Percentiles rank a stretch among this genome's conserved stretches.
phyloP scores from a whole-genome alignment of 108 stramenopile genomes.

The Conticribra guillardii region DNA sequence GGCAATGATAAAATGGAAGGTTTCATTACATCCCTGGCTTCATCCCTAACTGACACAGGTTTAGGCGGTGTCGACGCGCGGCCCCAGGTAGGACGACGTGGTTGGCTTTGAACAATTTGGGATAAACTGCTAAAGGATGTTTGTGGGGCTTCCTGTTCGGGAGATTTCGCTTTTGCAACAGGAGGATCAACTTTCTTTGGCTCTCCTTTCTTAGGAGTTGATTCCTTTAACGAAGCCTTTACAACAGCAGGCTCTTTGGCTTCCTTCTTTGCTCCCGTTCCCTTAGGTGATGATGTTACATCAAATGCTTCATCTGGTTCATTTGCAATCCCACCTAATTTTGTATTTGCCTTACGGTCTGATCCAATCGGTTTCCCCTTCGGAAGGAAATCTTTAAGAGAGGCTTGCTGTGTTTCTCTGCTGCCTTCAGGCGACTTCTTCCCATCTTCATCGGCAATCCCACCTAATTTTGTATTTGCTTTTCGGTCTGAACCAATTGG shows the following conservation, averaged over 20 bases:
- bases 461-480: background rate
- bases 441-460: background rate
- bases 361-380: slow-evolving; percentile 10
- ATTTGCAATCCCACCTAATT: slow-evolving; percentile 30
- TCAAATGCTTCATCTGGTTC: background rate
- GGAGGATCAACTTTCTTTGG: too few relatives aligned
- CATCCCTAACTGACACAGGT: background rate
- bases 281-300: background rate
- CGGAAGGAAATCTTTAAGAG: slow-evolving; percentile 26
- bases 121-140: background rate
- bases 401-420: slow-evolving; percentile 4
- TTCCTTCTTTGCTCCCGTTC: background rate
- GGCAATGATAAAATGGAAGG: background rate
- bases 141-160: background rate
- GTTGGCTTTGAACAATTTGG: background rate
- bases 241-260: background rate
- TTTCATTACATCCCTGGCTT: background rate
- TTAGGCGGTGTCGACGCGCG: background rate
- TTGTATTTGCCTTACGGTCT: slow-evolving; percentile 17
- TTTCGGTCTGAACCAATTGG: slow-evolving; percentile 30
- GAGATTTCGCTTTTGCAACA: background rate
- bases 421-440: background rate
- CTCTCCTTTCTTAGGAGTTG: background rate
- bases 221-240: background rate
- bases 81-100: background rate